These are phyloP conservation scores for Rubroshorea leprosula DNA, from an alignment of 345 rosid genomes.

Conservation along the genomic window DNA sequence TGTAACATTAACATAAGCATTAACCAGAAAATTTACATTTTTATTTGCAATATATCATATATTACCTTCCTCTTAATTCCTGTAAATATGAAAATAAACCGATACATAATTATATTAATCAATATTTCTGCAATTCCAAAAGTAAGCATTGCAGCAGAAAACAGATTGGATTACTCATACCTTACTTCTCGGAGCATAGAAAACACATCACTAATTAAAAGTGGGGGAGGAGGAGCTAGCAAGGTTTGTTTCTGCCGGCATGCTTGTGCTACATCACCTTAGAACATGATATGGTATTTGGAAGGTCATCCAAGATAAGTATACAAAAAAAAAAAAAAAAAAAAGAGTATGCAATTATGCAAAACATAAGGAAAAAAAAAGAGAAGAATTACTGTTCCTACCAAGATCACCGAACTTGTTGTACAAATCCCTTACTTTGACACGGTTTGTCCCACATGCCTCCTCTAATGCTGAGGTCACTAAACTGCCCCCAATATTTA, in stretches of 20 bases:
- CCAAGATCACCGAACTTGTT: conserved; percentile 81
- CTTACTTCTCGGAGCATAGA: conserved; percentile 67
- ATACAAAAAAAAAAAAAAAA: too few species aligned
- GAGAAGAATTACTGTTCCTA: conserved; percentile 22
- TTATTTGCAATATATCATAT: too few species aligned
- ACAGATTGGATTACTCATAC: conserved; percentile 30
- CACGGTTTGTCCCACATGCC: conserved; percentile 71
- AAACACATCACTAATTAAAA: conserved; percentile 64
- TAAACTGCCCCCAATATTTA: conserved; percentile 80
- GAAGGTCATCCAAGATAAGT: too few species aligned
- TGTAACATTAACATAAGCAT: conserved; percentile 2
- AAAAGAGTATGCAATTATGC: neutral
- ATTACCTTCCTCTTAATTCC: conserved; percentile 1
- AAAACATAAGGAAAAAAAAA: neutral
- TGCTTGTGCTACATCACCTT: conserved; percentile 90
- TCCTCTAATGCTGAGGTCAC: conserved; percentile 78
- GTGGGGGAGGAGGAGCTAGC: conserved; percentile 67
- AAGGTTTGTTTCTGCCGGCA: conserved; percentile 80
- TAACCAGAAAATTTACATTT: too few species aligned
- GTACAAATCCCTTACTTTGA: conserved; percentile 74
- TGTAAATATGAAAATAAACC: neutral
- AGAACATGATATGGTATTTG: conserved; percentile 14
- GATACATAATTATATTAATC: conserved; percentile 3
- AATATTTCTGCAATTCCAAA: neutral
- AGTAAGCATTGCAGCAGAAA: neutral